phyloP scores from a whole-genome alignment of 2,329 filamentous ascomycete genomes.

The Xenoacremonium recifei region DNA sequence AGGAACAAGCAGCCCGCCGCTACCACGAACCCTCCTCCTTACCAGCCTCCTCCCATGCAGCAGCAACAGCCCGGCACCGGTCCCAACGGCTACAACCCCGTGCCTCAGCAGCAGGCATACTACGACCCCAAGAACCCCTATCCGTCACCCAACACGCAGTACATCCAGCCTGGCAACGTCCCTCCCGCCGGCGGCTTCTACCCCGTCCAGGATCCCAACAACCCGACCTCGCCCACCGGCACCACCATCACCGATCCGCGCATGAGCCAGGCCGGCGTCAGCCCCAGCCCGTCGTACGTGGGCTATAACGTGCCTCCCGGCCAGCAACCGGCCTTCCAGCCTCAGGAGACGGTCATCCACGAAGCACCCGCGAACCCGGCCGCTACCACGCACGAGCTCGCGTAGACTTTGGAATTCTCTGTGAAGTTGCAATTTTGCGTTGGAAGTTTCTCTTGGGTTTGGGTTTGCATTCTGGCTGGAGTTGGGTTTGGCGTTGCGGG shows the following conservation, averaged over 20 bases:
- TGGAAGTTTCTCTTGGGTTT: too few species aligned
- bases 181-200: conserved; percentile 16
- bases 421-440: too few species aligned
- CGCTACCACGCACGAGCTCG: conserved; percentile 42
- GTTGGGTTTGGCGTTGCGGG: too few species aligned
- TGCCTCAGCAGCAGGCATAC: conserved; percentile 14
- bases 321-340: conserved; percentile 21
- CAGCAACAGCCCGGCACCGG: conserved; percentile 13
- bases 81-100: conserved; percentile 14
- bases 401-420: conserved; percentile 22
- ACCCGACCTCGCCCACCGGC: conserved; percentile 11
- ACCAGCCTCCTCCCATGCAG: conserved; percentile 13
- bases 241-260: conserved; percentile 20
- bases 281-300: conserved; percentile 18
- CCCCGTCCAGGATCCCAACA: conserved; percentile 10
- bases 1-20: conserved; percentile 22
- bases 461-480: too few species aligned
- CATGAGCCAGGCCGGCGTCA: conserved; percentile 11
- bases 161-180: conserved; percentile 13
- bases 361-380: conserved; percentile 37
- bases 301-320: conserved; percentile 14
- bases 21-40: conserved; percentile 7
- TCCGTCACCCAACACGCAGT: conserved; percentile 19
- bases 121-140: conserved; percentile 29
- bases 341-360: conserved; percentile 29